Conservation (phyloP, 139 green algal genomes). For the Tetradesmus lagerheimii region DNA sequence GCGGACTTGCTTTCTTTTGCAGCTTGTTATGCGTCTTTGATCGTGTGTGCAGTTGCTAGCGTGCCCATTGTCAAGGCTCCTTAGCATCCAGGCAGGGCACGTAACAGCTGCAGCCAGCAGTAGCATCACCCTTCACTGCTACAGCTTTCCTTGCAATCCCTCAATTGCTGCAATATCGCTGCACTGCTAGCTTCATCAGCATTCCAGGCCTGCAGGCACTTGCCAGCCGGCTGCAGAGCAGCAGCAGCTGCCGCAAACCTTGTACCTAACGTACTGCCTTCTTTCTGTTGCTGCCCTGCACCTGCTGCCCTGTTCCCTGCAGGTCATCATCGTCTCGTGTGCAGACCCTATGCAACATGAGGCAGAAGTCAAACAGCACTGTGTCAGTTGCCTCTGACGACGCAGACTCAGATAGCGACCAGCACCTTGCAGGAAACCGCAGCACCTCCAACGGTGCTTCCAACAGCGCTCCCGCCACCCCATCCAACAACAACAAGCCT, state of each 20-base stretch:
- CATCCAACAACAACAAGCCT: background rate
- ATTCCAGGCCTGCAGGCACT: background rate
- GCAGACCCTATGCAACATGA: conserved; percentile 40
- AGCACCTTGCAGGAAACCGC: background rate
- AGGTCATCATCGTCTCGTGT: background rate
- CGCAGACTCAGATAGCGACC: background rate
- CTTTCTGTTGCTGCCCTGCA: background rate
- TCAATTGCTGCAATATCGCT: too few species aligned
- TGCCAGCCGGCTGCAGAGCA: background rate
- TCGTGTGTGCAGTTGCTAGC: background rate
- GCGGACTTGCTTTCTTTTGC: background rate
- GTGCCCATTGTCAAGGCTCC: background rate
- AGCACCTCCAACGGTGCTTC: background rate
- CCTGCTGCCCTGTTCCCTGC: background rate
- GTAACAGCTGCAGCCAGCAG: too few species aligned
- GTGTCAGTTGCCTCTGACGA: background rate
- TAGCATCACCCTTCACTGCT: too few species aligned
- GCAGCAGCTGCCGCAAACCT: background rate
- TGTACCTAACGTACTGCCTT: background rate
- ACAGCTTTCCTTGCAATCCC: background rate
- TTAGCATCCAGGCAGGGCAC: too few species aligned
- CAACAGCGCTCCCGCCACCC: background rate
- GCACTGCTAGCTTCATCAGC: too few species aligned
- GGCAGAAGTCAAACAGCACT: background rate
- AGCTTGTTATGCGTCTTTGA: background rate